Percentiles rank a stretch among this genome's conserved stretches.
Conservation (phyloP, 208 protist species). For the Acanthamoeba triangularis region DNA sequence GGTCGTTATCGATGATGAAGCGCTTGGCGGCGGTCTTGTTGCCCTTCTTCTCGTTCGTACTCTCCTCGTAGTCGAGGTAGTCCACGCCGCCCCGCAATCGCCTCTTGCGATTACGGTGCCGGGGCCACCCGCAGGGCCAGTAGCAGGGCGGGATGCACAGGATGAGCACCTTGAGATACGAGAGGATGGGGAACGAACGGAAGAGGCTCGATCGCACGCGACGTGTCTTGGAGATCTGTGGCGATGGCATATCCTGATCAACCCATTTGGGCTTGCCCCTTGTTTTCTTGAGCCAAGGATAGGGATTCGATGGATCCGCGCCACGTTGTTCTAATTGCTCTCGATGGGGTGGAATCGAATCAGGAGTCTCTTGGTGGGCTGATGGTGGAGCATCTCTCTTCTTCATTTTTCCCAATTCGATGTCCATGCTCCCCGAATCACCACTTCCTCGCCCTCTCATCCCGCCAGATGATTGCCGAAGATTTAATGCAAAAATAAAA, state of each 20-base stretch:
- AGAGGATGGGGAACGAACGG: not conserved
- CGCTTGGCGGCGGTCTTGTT: constrained; percentile 31
- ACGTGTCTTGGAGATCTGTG: not conserved
- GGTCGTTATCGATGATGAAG: constrained; percentile 33
- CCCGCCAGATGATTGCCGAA: too few relatives aligned
- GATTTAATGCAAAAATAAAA: too few relatives aligned
- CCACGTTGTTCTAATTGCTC: not conserved
- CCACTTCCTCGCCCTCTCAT: too few relatives aligned
- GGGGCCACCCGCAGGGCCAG: constrained; percentile 15
- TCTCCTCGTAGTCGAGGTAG: constrained; percentile 34
- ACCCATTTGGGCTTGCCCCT: not conserved
- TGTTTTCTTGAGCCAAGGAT: not conserved
- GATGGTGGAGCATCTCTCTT: not conserved
- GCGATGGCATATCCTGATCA: not conserved
- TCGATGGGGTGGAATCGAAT: not conserved
- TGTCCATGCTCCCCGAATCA: not conserved
- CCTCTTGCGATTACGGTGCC: not conserved
- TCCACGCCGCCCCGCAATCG: not conserved
- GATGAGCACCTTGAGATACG: constrained; percentile 16
- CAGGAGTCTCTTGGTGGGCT: too few relatives aligned
- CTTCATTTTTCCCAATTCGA: not conserved
- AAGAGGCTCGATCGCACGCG: not conserved
- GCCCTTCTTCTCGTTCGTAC: not conserved
- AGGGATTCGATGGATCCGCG: not conserved
- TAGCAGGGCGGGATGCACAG: constrained; percentile 39